phyloP scores from a whole-genome alignment of 192 early-diverging fungal species.

The Entrophospora sp. region DNA sequence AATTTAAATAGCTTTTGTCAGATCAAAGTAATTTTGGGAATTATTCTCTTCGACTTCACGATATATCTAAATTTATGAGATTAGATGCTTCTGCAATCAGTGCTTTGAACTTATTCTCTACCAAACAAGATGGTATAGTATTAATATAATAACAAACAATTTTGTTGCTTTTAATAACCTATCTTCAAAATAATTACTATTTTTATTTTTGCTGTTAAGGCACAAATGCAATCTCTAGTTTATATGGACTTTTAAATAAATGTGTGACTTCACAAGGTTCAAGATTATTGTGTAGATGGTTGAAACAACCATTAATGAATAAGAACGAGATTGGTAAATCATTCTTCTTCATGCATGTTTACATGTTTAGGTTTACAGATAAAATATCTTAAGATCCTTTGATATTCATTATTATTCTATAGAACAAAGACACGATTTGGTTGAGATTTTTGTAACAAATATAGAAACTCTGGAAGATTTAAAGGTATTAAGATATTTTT shows the following conservation, averaged over 20 bases:
- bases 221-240: slow-evolving; percentile 42
- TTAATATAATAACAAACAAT: neutral
- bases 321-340: slow-evolving; percentile 45
- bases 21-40: slow-evolving; percentile 76
- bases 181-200: neutral
- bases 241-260: slow-evolving; percentile 78
- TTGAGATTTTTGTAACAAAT: slow-evolving; percentile 68
- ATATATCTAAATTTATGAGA: slow-evolving; percentile 84
- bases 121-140: slow-evolving; percentile 53
- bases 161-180: neutral
- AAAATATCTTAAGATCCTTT: too few species aligned
- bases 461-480: neutral
- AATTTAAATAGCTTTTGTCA: slow-evolving; percentile 43
- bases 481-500: neutral
- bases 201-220: slow-evolving; percentile 23
- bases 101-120: slow-evolving; percentile 81
- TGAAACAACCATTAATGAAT: slow-evolving; percentile 78
- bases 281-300: slow-evolving; percentile 68
- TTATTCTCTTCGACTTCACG: slow-evolving; percentile 61
- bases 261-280: slow-evolving; percentile 85
- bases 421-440: slow-evolving; percentile 71
- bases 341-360: neutral
- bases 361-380: too few species aligned
- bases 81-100: slow-evolving; percentile 83
- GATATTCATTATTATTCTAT: too few species aligned